These are phyloP conservation scores for Magnolia changhungtana DNA, from an alignment of 164 flowering plant genomes.

Conservation along the genomic window DNA sequence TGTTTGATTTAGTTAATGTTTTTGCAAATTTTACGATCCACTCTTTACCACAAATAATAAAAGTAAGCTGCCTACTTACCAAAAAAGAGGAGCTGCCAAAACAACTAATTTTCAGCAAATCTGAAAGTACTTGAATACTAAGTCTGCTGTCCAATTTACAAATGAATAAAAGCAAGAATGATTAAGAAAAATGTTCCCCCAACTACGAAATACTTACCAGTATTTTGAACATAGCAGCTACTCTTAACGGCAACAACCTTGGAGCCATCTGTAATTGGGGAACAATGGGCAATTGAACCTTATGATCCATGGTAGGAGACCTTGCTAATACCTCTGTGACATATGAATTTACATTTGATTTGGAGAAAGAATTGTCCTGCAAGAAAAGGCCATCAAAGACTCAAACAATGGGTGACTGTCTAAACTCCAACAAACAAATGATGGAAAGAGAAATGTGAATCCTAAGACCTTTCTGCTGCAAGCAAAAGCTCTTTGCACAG, in stretches of 20 bases:
- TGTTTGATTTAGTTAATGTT: neutral
- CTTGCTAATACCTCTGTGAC: constrained; percentile 53
- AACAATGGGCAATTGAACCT: constrained; percentile 43
- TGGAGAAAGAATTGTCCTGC: constrained; percentile 56
- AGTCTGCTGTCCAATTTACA: neutral
- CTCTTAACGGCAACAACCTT: constrained; percentile 64
- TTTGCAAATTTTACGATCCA: neutral
- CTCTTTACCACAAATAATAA: neutral
- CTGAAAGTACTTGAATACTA: neutral
- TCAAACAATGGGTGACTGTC: neutral
- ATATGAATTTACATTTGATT: constrained; percentile 55
- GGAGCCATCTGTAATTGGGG: constrained; percentile 61
- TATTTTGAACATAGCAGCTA: constrained; percentile 76
- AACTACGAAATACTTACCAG: constrained; percentile 52
- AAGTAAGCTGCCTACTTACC: too few relatives aligned
- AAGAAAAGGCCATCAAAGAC: constrained; percentile 1
- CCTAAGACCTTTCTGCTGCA: constrained; percentile 44
- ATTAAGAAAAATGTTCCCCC: neutral
- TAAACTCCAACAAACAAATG: neutral
- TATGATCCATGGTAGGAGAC: constrained; percentile 43
- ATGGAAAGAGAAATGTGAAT: neutral
- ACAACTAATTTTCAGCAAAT: neutral
- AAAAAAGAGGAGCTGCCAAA: neutral
- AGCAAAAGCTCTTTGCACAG: constrained; percentile 87
- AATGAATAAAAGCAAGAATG: neutral